Evolutionary conservation across 192 early-diverging fungal species (phyloP).

Genomic region (Globomyces pollinis-pini): DNA sequence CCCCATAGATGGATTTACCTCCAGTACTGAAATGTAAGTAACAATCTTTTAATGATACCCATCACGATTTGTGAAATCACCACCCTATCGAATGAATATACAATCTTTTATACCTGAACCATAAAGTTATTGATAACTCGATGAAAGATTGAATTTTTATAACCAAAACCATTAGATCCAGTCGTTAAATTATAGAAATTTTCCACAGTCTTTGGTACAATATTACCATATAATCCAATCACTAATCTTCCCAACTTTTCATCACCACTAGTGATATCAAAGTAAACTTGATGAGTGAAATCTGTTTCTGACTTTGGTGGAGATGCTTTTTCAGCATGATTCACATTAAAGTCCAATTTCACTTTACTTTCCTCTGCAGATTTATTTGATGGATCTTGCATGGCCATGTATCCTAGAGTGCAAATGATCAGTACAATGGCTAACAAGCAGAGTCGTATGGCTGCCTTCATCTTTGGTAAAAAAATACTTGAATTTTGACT

Average conservation of each 20-base stretch:
- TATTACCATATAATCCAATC: constrained; percentile 67
- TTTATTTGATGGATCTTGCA: too few relatives aligned
- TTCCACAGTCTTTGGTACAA: constrained; percentile 40
- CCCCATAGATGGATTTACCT: constrained; percentile 52
- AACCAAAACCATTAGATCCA: constrained; percentile 35
- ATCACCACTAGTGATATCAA: constrained; percentile 79
- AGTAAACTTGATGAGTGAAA: constrained; percentile 61
- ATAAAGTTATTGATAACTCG: constrained; percentile 54
- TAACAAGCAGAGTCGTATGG: too few relatives aligned
- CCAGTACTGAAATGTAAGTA: constrained; percentile 44
- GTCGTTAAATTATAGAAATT: constrained; percentile 30
- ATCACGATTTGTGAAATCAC: constrained; percentile 57
- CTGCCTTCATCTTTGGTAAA: too few relatives aligned
- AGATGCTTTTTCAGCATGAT: neutral
- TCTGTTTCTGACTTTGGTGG: neutral
- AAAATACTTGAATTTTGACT: too few relatives aligned
- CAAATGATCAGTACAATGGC: too few relatives aligned
- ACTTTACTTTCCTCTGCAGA: neutral
- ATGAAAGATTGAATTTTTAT: constrained; percentile 54
- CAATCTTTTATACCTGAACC: constrained; percentile 70
- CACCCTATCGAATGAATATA: too few relatives aligned
- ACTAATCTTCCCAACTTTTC: constrained; percentile 59
- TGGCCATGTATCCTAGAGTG: neutral
- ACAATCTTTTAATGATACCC: constrained; percentile 21
- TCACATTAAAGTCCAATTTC: neutral